A percentile compares a stretch with the other conserved stretches of the same genome.
These are phyloP conservation scores for Gamarada debralockiae DNA, from an alignment of 495 filamentous ascomycete genomes.

Conservation along the genomic window DNA sequence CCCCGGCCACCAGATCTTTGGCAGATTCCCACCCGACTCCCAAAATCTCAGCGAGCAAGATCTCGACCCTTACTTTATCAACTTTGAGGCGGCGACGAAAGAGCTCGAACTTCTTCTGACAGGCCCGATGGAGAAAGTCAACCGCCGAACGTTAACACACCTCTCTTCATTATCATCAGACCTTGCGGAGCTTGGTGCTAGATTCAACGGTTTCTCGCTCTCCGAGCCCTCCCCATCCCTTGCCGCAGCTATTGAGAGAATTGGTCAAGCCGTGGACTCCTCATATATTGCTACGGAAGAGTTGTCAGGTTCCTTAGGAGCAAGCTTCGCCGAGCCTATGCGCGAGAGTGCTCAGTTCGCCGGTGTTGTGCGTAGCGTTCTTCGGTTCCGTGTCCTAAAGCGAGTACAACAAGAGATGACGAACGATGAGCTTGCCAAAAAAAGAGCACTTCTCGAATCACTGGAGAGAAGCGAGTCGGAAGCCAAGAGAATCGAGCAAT, in stretches of 20 bases:
- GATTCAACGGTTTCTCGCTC: conserved; percentile 95
- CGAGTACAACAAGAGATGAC: conserved; percentile 97
- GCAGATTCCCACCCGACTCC: conserved; percentile 78
- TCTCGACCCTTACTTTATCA: conserved; percentile 90
- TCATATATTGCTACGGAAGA: conserved; percentile 97
- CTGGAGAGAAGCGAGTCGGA: conserved; percentile 88
- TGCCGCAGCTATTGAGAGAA: conserved; percentile 88
- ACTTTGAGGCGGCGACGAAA: conserved; percentile 81
- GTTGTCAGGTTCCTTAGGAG: conserved; percentile 74
- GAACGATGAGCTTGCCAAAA: conserved; percentile 80
- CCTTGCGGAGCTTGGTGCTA: conserved; percentile 84
- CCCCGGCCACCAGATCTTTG: conserved; percentile 62
- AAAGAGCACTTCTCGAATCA: conserved; percentile 71
- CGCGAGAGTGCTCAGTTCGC: conserved; percentile 96
- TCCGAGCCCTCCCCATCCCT: conserved; percentile 85
- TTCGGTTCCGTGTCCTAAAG: conserved; percentile 87
- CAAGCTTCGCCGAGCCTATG: conserved; percentile 95
- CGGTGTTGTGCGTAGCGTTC: conserved; percentile 81
- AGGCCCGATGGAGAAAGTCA: conserved; percentile 93
- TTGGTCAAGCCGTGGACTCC: conserved; percentile 91
- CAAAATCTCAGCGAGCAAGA: conserved; percentile 79
- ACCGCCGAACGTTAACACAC: conserved; percentile 82
- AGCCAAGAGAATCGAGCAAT: conserved; percentile 87
- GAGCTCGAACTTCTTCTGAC: conserved; percentile 83
- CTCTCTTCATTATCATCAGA: conserved; percentile 78